Conservation (phyloP, 768 basidiomycete species). For the Tylopilus intermedius region DNA sequence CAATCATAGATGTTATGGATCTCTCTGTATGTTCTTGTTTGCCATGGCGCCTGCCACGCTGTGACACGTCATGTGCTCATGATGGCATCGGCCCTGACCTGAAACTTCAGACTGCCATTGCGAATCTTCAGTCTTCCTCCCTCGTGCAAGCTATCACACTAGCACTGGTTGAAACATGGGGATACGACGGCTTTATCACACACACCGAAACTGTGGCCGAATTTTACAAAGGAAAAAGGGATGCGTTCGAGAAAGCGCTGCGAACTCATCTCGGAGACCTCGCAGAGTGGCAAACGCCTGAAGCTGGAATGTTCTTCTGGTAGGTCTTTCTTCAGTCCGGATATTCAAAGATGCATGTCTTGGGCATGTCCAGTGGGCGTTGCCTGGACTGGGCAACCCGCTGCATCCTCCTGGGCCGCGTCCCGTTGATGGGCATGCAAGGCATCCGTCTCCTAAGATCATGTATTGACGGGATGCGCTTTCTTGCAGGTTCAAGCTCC, state of each 20-base stretch:
- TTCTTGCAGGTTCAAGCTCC: conserved; percentile 61
- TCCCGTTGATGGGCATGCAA: neutral
- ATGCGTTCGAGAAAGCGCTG: conserved; percentile 75
- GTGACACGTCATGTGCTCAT: too few relatives aligned
- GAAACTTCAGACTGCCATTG: conserved; percentile 52
- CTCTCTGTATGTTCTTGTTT: conserved; percentile 47
- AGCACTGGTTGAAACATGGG: conserved; percentile 65
- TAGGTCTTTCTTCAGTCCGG: conserved; percentile 29
- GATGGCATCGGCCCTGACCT: neutral
- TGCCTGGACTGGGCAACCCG: neutral
- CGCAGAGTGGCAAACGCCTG: conserved; percentile 66
- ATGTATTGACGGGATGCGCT: conserved; percentile 15
- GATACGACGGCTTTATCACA: conserved; percentile 63
- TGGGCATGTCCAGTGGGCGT: conserved; percentile 5
- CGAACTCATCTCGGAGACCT: conserved; percentile 71
- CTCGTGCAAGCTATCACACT: conserved; percentile 60
- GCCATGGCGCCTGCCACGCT: neutral
- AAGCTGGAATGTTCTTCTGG: conserved; percentile 91
- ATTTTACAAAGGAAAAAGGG: conserved; percentile 70
- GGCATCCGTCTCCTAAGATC: conserved; percentile 7
- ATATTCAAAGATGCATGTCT: conserved; percentile 3
- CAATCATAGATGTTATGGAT: conserved; percentile 66
- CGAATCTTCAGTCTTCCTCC: conserved; percentile 63
- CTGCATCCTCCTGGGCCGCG: too few relatives aligned
- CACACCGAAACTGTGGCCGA: conserved; percentile 67